Evolutionary conservation across 495 filamentous ascomycete species (phyloP).

Genomic region (Astrothelium subdiscretum): DNA sequence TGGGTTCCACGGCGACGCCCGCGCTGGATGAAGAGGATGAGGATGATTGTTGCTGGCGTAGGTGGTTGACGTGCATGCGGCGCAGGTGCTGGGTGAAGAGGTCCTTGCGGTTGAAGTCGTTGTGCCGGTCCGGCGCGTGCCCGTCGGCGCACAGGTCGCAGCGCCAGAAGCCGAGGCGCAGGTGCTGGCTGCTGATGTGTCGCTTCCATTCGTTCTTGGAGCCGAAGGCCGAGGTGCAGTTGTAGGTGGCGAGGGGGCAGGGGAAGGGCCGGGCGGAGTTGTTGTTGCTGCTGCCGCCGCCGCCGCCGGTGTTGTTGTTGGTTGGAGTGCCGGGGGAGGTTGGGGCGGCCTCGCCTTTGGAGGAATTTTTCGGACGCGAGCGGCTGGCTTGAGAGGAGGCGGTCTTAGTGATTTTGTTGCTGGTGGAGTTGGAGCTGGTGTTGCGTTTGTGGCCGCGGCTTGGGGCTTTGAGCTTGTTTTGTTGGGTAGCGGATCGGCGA

Average conservation of each 20-base stretch:
- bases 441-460: neutral
- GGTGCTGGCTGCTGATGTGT: constrained; percentile 72
- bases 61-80: constrained; percentile 59
- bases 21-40: constrained; percentile 19
- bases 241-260: constrained; percentile 73
- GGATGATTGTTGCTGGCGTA: constrained; percentile 2
- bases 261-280: constrained; percentile 48
- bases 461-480: neutral
- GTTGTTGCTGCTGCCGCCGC: neutral
- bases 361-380: neutral
- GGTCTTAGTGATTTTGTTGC: constrained; percentile 5
- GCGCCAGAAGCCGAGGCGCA: constrained; percentile 66
- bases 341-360: neutral
- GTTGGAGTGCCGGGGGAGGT: neutral
- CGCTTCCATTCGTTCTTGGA: constrained; percentile 98
- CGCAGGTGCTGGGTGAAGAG: constrained; percentile 86
- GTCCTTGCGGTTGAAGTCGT: constrained; percentile 87
- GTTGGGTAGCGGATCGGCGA: neutral
- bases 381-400: neutral
- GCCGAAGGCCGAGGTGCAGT: constrained; percentile 73
- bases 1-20: too few relatives aligned
- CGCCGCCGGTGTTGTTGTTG: neutral
- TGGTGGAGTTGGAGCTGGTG: constrained; percentile 1
- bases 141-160: constrained; percentile 56
- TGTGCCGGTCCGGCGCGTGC: constrained; percentile 30